A percentile compares a stretch with the other conserved stretches of the same genome.
Evolutionary conservation across 2,329 filamentous ascomycete genomes (phyloP).

Genomic region (Cytospora paraplurivora): DNA sequence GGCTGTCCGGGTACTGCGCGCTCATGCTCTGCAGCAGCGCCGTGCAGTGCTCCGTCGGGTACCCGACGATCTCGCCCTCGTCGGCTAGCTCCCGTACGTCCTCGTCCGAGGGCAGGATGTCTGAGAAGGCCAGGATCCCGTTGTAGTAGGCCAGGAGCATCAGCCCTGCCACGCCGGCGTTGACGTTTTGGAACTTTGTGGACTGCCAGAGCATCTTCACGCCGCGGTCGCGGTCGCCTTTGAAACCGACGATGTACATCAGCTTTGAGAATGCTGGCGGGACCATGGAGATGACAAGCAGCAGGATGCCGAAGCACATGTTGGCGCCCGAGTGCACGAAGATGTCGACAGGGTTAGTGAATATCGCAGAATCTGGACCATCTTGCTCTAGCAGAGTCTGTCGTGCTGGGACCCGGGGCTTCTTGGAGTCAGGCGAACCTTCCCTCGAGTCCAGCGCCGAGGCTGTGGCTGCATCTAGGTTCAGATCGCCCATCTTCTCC

Average conservation of each 20-base stretch:
- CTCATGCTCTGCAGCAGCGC: constrained; percentile 74
- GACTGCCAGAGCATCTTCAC: constrained; percentile 89
- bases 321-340: constrained; percentile 89
- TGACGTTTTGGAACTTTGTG: constrained; percentile 82
- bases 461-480: constrained; percentile 5
- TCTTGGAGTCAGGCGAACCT: constrained; percentile 19
- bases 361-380: constrained; percentile 62
- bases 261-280: constrained; percentile 88
- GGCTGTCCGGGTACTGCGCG: constrained; percentile 74
- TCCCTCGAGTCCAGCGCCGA: constrained; percentile 19
- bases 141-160: constrained; percentile 87
- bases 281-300: constrained; percentile 88
- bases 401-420: constrained; percentile 33
- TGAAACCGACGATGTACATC: constrained; percentile 86
- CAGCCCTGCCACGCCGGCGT: constrained; percentile 86
- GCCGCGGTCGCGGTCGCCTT: constrained; percentile 81
- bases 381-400: constrained; percentile 36
- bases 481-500: constrained; percentile 21
- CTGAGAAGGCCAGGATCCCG: constrained; percentile 79
- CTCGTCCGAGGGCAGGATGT: constrained; percentile 72
- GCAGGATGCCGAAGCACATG: constrained; percentile 84
- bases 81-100: constrained; percentile 51
- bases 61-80: constrained; percentile 65
- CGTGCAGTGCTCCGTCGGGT: constrained; percentile 69
- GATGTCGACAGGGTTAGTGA: constrained; percentile 75